Evolutionary conservation across 768 basidiomycete genomes (phyloP), one percentile per base, ranked within the genome.

Genomic region (Cystofilobasidium macerans): DNA sequence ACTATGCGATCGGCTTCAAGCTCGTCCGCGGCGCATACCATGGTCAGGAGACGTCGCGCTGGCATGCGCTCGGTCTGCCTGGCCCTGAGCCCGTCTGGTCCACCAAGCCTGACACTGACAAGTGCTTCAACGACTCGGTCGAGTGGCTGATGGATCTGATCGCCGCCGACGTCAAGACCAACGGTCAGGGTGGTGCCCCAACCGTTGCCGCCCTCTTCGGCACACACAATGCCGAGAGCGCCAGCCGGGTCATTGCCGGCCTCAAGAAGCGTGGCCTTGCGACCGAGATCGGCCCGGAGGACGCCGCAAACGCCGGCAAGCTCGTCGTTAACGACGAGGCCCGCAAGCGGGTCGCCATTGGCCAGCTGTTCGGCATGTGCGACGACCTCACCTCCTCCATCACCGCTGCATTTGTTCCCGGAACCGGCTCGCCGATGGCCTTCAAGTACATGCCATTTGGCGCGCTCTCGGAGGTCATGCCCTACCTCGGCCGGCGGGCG

Each of bases 11-110:
- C 0, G 92, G 92, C 13, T 84, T 90, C 63, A 97, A 95, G 76
- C 85, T 97, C 57, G 92, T 95, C 35, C 84, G 92, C 28, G 92
- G 92, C 0, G 92, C 92, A 2, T 97, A 97, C 75, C 89, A 92
- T 72, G 80, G 83, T 0, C 82, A 87, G 65, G 92, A 95, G 72
- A 65, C 72, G 33, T 45, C 48, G 28, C 67, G 67, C 35, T 68
- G 67, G 76, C 84, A 93, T 53, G 90, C 94, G 36, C 83, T 90
- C 26, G 91, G 91, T 0, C 86, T 68, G 89, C 93, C 57, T 40
- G 42, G 76, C 7, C 70, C 76, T 24, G 82, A 85, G 0, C 88
- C 88, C 0, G 88, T 89, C 3, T 88, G 86, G 82, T 69, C 69
- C 2, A 76, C 77, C 28, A 91, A 90, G 74, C 69, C 75, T 0